Base-by-base conservation (phyloP, 2,329 filamentous ascomycete genomes). In the Coleophoma cylindrospora region DNA sequence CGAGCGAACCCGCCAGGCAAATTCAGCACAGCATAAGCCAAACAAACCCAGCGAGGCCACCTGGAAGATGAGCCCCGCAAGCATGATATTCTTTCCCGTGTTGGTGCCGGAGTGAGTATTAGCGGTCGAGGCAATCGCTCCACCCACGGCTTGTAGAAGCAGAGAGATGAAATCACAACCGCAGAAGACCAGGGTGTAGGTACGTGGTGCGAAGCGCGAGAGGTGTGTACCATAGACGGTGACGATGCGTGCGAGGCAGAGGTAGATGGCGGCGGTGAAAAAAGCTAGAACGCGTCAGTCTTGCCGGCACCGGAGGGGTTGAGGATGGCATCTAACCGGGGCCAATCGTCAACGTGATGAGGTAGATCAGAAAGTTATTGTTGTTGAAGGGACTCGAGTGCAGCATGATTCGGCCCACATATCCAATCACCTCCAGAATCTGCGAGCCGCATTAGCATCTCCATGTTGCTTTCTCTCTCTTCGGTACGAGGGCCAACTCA, bases 161-260 rank as follows among this genome's bases (percentile, higher is more conserved):
- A 84, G 72, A 9, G 74, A 77, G 50, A 79, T 58, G 38, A 83
- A 56, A 54, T 84, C 81, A 58, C 76, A 79, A 15, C 67, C 59
- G 55, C 83, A 77, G 66, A 84, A 84, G 52, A 82, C 74, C 64
- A 73, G 75, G 14, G 79, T 79, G 62, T 80, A 81, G 48, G 71
- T 63, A 6, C 64, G 62, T 3, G 74, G 72, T 33, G 66, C 67
- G 41, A 77, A 62, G 13, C 68, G 65, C 19, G 73, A 75, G 54
- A 71, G 63, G 45, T 72, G 62, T 1, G 66, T 62, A 3, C 79
- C 79, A 44, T 80, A 75, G 45, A 70, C 69, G n/a, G 78, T 60
- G 48, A 81, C 74, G 53, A 81, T 70, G 49, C 80, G 75, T 41
- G 77, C 78, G n/a, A 82, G 69, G 3, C 72, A 76, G 32, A 82